A percentile compares a stretch with the other conserved stretches of the same genome.
phyloP scores from a whole-genome alignment of 2,329 filamentous ascomycete genomes.

The Scytalidium lignicola region DNA sequence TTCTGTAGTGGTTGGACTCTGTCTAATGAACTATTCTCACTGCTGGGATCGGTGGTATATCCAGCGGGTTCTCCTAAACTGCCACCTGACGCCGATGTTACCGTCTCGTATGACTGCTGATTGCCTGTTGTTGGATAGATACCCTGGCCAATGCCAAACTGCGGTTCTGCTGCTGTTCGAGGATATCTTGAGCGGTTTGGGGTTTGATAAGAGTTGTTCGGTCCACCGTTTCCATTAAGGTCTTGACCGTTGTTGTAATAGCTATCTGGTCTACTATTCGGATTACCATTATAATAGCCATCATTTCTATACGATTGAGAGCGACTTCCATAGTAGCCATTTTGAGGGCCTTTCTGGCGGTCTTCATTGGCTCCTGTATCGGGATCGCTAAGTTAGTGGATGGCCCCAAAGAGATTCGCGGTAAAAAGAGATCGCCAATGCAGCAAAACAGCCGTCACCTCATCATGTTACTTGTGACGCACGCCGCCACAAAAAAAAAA shows the following conservation, averaged over 20 bases:
- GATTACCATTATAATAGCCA: conserved; percentile 31
- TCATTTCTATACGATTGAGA: conserved; percentile 19
- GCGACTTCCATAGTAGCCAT: conserved; percentile 27
- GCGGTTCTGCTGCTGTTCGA: conserved; percentile 26
- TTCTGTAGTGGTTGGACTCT: conserved; percentile 52
- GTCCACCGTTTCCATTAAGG: conserved; percentile 14
- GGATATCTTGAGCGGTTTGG: conserved; percentile 27
- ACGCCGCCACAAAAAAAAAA: neutral
- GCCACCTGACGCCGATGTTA: conserved; percentile 70
- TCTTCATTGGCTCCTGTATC: conserved; percentile 27
- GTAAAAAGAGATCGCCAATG: neutral
- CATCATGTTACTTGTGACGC: neutral
- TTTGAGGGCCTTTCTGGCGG: conserved; percentile 23
- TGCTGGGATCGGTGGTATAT: conserved; percentile 81
- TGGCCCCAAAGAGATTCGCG: conserved; percentile 1
- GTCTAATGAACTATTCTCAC: conserved; percentile 88
- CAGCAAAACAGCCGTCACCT: too few relatives aligned
- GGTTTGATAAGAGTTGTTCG: conserved; percentile 26
- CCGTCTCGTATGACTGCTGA: conserved; percentile 70
- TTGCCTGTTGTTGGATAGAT: conserved; percentile 24
- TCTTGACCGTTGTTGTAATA: conserved; percentile 30
- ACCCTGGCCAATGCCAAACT: conserved; percentile 22
- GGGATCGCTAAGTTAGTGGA: conserved; percentile 7
- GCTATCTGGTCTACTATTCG: conserved; percentile 37
- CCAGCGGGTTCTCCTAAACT: conserved; percentile 69